Conservation (phyloP, 768 basidiomycete genomes). For the Auricularia cornea region DNA sequence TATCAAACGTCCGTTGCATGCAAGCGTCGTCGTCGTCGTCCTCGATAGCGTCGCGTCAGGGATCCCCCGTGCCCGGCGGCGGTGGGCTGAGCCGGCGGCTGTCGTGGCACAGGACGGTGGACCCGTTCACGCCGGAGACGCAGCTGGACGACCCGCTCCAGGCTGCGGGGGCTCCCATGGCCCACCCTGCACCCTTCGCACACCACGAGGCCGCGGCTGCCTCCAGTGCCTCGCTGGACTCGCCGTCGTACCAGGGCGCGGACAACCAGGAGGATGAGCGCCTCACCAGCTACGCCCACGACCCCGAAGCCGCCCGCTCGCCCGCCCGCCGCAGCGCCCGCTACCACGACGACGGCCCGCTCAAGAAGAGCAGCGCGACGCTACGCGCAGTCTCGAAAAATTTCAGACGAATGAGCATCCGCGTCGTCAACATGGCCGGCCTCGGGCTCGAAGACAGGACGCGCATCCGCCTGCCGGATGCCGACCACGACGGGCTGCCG, state of each 20-base stretch:
- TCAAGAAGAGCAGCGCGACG: constrained; percentile 21
- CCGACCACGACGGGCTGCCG: constrained; percentile 24
- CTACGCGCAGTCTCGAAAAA: constrained; percentile 50
- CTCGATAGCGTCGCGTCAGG: not conserved
- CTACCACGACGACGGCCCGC: not conserved
- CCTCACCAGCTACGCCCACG: not conserved
- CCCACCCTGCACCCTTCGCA: not conserved
- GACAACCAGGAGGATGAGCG: not conserved
- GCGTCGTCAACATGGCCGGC: constrained; percentile 74
- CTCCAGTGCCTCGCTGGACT: not conserved
- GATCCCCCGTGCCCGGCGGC: not conserved
- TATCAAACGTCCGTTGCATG: not conserved
- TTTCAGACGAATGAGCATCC: constrained; percentile 55
- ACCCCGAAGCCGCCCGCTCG: not conserved
- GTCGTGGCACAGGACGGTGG: not conserved
- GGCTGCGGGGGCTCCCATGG: not conserved
- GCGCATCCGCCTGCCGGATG: constrained; percentile 48
- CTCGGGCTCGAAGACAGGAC: constrained; percentile 42
- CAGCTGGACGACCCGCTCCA: not conserved
- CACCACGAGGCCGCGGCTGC: not conserved
- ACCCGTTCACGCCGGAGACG: not conserved
- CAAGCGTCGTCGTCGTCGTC: constrained; percentile 1
- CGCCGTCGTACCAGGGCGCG: not conserved
- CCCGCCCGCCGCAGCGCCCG: not conserved
- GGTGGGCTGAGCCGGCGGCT: not conserved